Percentiles rank a stretch among this genome's conserved stretches.
These are phyloP conservation scores for Gracilaria caudata DNA, from an alignment of 23 red algal genomes.

Conservation along the genomic window DNA sequence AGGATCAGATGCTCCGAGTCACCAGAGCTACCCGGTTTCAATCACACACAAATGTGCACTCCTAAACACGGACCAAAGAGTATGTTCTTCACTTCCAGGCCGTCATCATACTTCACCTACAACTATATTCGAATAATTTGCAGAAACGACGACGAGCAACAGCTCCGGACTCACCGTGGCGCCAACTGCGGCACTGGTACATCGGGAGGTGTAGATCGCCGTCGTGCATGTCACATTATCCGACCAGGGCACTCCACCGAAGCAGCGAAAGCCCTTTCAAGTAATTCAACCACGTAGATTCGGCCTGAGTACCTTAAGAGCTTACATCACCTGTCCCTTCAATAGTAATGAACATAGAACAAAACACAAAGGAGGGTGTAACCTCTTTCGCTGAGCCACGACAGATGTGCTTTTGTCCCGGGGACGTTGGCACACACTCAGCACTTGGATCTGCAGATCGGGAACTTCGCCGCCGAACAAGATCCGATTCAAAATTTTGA, in stretches of 20 bases:
- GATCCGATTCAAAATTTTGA: no score
- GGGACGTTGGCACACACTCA: no score
- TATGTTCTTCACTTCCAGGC: slow-evolving; percentile 53
- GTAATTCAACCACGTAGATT: background rate
- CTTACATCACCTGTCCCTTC: background rate
- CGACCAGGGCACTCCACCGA: background rate
- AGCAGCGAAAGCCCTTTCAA: no score
- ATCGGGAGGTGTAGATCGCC: slow-evolving; percentile 9
- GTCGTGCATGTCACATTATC: background rate
- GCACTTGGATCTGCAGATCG: no score
- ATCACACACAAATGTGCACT: slow-evolving; percentile 66
- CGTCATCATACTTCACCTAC: background rate
- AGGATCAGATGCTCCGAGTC: slow-evolving; percentile 70
- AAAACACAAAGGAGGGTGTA: background rate
- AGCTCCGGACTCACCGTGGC: background rate
- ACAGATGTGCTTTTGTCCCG: no score
- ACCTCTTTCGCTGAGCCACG: no score
- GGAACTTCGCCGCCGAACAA: no score
- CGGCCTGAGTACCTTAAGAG: no score
- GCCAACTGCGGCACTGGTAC: background rate
- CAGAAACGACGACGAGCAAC: background rate
- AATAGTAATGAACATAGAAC: background rate
- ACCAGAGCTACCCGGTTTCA: slow-evolving; percentile 58
- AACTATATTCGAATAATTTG: background rate
- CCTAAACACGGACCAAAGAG: slow-evolving; percentile 79